Base-by-base conservation (phyloP, 192 early-diverging fungal genomes). In the Obelidium mucronatum region DNA sequence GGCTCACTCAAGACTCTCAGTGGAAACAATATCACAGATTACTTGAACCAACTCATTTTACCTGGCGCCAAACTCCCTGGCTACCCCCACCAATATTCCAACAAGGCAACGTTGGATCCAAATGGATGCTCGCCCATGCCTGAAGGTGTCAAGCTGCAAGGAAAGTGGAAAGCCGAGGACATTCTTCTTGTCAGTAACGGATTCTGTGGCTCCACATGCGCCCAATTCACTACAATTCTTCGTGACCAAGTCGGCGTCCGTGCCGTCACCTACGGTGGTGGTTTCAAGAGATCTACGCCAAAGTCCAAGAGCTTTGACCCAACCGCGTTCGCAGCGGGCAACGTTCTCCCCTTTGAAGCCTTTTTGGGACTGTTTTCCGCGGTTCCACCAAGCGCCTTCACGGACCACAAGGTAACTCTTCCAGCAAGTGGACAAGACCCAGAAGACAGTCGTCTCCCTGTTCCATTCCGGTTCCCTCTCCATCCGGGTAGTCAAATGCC, bases 251-350 rank as follows among this genome's bases (percentile, higher is more conserved):
- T 48, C 24, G 51, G 19, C 22, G 64, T 66, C 30, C 51, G 67
- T 1, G 34, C 67, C 19, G 67, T 70, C 44, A 70, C 67, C 6
- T 70, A 70, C 8, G 67, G 67, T 6, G 67, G 67, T 28, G 67
- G 67, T 22, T 22, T 24, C n/a, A 70, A 19, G 11, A 22, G 67
- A 1, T 40, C 67, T 24, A 52, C 34, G 8, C 19, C 44, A 15
- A 51, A 51, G 15, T 30, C 51, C 26, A 53, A 8, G 17, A 54
- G 26, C 51, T 70, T 70, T 70, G 51, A 70, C 51, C 67, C 67
- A 17, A 70, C 67, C n/a, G 11, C 44, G 17, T 70, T 53, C 31
- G 67, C 67, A 19, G 67, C 67, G 8, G 67, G 67, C n/a, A 51
- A 44, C 2, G 33, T 70, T 33, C 17, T 53, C 2, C 11, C 40